phyloP scores from a whole-genome alignment of 768 basidiomycete species.

The Trametes elegans region DNA sequence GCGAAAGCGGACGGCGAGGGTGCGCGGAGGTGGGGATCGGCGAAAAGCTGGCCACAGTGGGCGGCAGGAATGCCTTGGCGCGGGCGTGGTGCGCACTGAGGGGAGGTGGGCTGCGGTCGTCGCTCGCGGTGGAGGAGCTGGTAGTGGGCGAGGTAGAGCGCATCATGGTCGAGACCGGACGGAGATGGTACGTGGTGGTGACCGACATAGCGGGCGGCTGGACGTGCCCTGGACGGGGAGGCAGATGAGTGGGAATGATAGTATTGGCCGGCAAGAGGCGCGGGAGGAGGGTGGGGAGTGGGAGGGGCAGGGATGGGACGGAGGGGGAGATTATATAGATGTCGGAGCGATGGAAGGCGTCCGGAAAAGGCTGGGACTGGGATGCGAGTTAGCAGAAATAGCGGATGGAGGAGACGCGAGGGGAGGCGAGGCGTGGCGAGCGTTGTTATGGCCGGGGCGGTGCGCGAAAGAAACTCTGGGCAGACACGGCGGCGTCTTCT shows the following conservation, averaged over 20 bases:
- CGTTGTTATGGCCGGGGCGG: slow-evolving; percentile 7
- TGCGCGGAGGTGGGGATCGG: slow-evolving; percentile 32
- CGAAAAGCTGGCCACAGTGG: slow-evolving; percentile 31
- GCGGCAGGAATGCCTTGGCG: slow-evolving; percentile 8
- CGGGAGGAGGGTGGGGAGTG: slow-evolving; percentile 2
- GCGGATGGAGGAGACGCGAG: slow-evolving; percentile 1
- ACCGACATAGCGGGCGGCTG: slow-evolving; percentile 14
- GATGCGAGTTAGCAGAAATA: too few relatives aligned
- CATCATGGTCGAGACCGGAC: slow-evolving; percentile 48
- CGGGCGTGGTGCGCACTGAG: slow-evolving; percentile 8
- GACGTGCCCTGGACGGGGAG: not conserved
- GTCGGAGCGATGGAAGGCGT: slow-evolving; percentile 5
- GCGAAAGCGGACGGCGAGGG: slow-evolving; percentile 58
- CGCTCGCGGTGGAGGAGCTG: slow-evolving; percentile 45
- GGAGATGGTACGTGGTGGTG: slow-evolving; percentile 46
- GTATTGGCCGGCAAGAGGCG: slow-evolving; percentile 4
- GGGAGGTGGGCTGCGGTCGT: slow-evolving; percentile 36
- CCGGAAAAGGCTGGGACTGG: slow-evolving; percentile 1
- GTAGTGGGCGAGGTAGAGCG: slow-evolving; percentile 55
- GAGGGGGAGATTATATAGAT: slow-evolving; percentile 9
- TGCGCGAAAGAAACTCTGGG: slow-evolving; percentile 3
- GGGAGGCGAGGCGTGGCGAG: not conserved
- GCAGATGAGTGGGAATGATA: slow-evolving; percentile 2
- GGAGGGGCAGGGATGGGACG: not conserved
- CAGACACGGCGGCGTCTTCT: not conserved